These are phyloP conservation scores for Golubevia sp. DNA, from an alignment of 1,284 basidiomycete species.

Conservation along the genomic window DNA sequence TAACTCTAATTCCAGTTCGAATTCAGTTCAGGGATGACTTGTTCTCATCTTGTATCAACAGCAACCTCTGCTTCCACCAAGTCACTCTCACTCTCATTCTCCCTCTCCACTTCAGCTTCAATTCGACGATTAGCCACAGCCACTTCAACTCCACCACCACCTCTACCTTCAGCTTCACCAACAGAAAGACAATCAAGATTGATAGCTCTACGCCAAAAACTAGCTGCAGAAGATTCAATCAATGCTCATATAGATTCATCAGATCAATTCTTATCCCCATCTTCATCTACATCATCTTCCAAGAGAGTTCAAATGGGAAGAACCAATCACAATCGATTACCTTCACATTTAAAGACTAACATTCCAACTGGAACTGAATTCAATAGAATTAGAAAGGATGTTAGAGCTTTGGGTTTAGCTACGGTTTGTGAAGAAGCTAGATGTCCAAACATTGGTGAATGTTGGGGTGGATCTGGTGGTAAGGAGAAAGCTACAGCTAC, in stretches of 20 bases:
- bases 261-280: neutral
- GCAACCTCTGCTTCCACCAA: too few species aligned
- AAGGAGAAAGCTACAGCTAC: slow-evolving; percentile 51
- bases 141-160: neutral
- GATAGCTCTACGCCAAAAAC: neutral
- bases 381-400: slow-evolving; percentile 54
- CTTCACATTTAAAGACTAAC: slow-evolving; percentile 50
- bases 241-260: neutral
- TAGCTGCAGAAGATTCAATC: neutral
- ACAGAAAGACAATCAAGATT: neutral
- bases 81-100: too few species aligned
- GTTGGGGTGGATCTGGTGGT: slow-evolving; percentile 56
- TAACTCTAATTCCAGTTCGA: too few species aligned
- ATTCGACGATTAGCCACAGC: neutral
- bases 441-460: slow-evolving; percentile 60
- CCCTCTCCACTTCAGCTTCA: neutral
- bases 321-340: slow-evolving; percentile 34
- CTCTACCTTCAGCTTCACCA: neutral
- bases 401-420: slow-evolving; percentile 46
- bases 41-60: too few species aligned
- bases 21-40: too few species aligned
- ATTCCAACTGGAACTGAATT: slow-evolving; percentile 57
- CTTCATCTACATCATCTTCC: neutral
- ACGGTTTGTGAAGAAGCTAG: slow-evolving; percentile 60
- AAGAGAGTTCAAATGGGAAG: slow-evolving; percentile 42